Evolutionary conservation across 306 rosid species (phyloP), one percentile per base, ranked within the genome.

Genomic region (Cucurbita argyrosperma): DNA sequence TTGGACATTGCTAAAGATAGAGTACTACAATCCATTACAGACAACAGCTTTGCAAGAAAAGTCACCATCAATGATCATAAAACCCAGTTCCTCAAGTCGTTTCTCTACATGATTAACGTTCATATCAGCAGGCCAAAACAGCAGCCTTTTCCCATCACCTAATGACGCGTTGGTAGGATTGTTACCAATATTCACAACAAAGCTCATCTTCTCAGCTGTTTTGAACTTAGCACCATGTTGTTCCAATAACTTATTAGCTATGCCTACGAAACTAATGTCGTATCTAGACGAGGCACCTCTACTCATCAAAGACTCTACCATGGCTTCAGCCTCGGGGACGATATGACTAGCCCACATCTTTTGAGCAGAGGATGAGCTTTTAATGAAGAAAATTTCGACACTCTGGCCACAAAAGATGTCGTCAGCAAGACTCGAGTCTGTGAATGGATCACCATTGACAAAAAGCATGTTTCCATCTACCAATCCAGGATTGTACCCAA

Each of bases 11-110:
- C 77, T 74, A n/a, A n/a, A 72, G 50, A 10, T n/a, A 53, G 57
- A 52, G 76, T 76, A 85, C 87, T 90, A 93, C 56, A 85, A 80
- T 59, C 74, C 80, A 74, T 84, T 92, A 83, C 98, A 93, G 30
- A 84, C 78, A 80, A 93, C 97, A 59, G 90, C 96, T 14, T 79
- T 90, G 84, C 98, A 90, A 18, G 98, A 89, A 12, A 74, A 76
- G 76, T 87, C 98, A 62, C 64, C 72, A 74, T 87, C 88, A 65
- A 90, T 59, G 79, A 79, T 54, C 98, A 97, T 90, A 63, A 86
- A 45, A 77, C 88, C 85, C 80, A 85, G 47, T 69, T 84, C 96
- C 68, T 76, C 70, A 53, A 93, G 94, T 83, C 75, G 66, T 75
- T 86, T 87, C 80, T 76, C 81, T 80, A 93, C 50, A 21, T 82